Evolutionary conservation across 352 stramenopile species (phyloP).

Genomic region (Globisporangium nagaii): DNA sequence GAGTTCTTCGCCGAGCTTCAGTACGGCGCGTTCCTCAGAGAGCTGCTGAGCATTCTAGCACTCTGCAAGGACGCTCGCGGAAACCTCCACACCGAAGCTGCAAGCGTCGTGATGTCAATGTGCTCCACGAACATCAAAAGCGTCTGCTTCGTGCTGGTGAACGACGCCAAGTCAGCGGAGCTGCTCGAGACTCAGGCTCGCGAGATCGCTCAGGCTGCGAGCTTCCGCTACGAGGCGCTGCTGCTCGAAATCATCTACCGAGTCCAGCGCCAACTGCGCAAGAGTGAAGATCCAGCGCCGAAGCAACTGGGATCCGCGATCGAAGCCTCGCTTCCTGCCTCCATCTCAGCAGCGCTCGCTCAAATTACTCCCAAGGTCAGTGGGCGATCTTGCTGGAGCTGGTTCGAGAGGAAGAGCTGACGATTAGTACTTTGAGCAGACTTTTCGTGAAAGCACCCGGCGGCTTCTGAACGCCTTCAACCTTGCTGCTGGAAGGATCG

Average conservation of each 20-base stretch:
- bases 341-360: constrained; percentile 11
- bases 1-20: constrained; percentile 23
- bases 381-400: background rate
- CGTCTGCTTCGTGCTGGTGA: constrained; percentile 11
- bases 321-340: constrained; percentile 9
- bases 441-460: constrained; percentile 26
- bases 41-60: constrained; percentile 23
- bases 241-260: constrained; percentile 28
- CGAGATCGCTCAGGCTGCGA: constrained; percentile 24
- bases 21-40: constrained; percentile 15
- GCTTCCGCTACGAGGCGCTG: constrained; percentile 29
- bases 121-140: constrained; percentile 21
- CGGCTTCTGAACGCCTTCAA: constrained; percentile 31
- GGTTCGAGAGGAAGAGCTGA: background rate
- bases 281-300: constrained; percentile 1
- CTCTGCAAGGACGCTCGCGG: constrained; percentile 17
- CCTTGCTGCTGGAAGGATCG: constrained; percentile 18
- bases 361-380: constrained; percentile 24
- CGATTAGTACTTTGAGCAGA: background rate
- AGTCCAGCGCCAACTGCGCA: constrained; percentile 20
- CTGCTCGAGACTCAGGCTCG: constrained; percentile 11
- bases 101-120: constrained; percentile 27
- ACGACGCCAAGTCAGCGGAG: background rate
- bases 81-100: constrained; percentile 19
- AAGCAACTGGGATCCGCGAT: constrained; percentile 1